Conservation (phyloP, 2,329 filamentous ascomycete species). For the Aaosphaeria pasadenensis region DNA sequence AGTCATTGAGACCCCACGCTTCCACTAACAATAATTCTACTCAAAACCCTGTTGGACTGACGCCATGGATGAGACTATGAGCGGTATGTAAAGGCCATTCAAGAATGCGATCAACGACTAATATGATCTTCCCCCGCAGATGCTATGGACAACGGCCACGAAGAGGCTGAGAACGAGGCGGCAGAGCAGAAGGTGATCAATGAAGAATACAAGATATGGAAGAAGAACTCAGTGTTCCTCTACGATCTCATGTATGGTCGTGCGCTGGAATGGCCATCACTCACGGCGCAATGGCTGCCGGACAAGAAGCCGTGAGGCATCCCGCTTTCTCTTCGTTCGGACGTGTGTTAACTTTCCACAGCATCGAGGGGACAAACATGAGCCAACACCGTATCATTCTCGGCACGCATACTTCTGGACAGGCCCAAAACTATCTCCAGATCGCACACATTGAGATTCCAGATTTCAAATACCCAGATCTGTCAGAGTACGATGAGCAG, state of each 20-base stretch:
- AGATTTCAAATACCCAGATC: conserved; percentile 68
- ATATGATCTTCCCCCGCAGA: conserved; percentile 27
- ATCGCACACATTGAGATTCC: conserved; percentile 93
- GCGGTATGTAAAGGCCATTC: conserved; percentile 18
- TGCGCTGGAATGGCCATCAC: conserved; percentile 93
- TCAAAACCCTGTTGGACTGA: neutral
- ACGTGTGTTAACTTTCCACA: conserved; percentile 3
- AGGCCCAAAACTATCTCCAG: conserved; percentile 85
- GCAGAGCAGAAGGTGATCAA: conserved; percentile 87
- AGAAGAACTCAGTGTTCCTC: conserved; percentile 97
- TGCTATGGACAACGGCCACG: conserved; percentile 30
- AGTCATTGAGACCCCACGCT: no score
- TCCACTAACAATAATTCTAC: no score
- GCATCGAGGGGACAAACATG: conserved; percentile 74
- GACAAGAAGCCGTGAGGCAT: conserved; percentile 52
- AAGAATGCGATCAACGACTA: neutral
- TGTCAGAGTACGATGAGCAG: conserved; percentile 85
- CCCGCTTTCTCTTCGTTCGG: conserved; percentile 35
- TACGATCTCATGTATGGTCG: conserved; percentile 97
- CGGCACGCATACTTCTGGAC: conserved; percentile 89
- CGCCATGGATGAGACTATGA: conserved; percentile 39
- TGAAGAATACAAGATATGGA: conserved; percentile 99
- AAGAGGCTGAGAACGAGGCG: conserved; percentile 68
- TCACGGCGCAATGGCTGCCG: conserved; percentile 97
- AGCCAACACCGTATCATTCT: conserved; percentile 85